Percentiles rank a stretch among this genome's conserved stretches.
These are phyloP conservation scores for Cyberlindnera meyerae DNA, from an alignment of 805 yeast genomes.

Conservation along the genomic window DNA sequence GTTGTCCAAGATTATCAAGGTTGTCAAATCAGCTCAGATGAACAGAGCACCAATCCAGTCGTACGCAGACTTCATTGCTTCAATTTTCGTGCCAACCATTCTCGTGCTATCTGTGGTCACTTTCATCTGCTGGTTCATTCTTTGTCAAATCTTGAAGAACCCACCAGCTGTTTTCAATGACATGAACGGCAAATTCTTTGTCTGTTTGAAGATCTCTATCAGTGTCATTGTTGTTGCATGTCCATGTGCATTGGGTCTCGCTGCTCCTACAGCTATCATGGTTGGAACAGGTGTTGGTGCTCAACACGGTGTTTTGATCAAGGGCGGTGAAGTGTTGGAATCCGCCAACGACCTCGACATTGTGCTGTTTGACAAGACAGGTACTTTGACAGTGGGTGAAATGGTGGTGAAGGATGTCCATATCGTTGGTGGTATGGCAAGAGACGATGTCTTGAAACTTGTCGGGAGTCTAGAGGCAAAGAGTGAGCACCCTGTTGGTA, in stretches of 20 bases:
- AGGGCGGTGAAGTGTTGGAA: constrained; percentile 90
- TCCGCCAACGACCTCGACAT: constrained; percentile 56
- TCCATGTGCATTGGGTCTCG: constrained; percentile 96
- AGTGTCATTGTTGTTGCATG: constrained; percentile 96
- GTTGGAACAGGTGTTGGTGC: constrained; percentile 99
- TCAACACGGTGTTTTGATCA: constrained; percentile 77
- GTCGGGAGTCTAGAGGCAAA: constrained; percentile 55
- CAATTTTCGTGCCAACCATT: constrained; percentile 78
- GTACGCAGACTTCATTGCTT: constrained; percentile 79
- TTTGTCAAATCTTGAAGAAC: constrained; percentile 30
- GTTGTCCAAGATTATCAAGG: constrained; percentile 76
- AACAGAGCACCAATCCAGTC: constrained; percentile 87
- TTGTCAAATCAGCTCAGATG: constrained; percentile 87
- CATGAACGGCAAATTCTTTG: constrained; percentile 54
- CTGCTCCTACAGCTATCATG: constrained; percentile 98
- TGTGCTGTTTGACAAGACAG: constrained; percentile 90
- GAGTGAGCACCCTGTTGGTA: constrained; percentile 88
- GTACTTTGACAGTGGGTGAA: constrained; percentile 84
- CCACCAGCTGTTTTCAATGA: constrained; percentile 48
- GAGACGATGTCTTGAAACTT: constrained; percentile 39
- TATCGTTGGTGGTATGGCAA: constrained; percentile 6
- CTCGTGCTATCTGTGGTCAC: constrained; percentile 59
- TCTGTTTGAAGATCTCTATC: constrained; percentile 74
- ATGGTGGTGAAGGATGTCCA: constrained; percentile 40
- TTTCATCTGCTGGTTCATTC: constrained; percentile 54